phyloP scores from a whole-genome alignment of 495 filamentous ascomycete genomes.

The Melanomma pulvis-pyrius region DNA sequence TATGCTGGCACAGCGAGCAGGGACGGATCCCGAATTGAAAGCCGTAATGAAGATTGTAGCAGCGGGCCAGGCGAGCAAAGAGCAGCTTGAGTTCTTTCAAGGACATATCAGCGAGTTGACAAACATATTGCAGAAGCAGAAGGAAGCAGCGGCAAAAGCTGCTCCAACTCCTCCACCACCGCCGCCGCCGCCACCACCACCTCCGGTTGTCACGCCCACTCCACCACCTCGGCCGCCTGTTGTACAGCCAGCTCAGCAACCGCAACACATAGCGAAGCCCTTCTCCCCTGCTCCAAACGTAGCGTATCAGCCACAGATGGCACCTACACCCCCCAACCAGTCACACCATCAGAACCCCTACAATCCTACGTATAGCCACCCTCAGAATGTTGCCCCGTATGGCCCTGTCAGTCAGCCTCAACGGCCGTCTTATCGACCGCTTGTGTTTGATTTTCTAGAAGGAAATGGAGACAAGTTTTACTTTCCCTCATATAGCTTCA shows the following conservation, averaged over 20 bases:
- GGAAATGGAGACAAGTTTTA: constrained; percentile 81
- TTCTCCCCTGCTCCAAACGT: constrained; percentile 15
- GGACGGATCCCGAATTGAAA: constrained; percentile 83
- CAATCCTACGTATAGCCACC: constrained; percentile 8
- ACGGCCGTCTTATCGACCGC: constrained; percentile 60
- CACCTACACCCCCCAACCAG: constrained; percentile 12
- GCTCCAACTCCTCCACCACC: constrained; percentile 22
- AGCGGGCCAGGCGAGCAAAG: constrained; percentile 74
- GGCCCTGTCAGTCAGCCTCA: constrained; percentile 48
- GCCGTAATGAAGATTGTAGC: constrained; percentile 96
- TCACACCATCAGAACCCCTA: constrained; percentile 29
- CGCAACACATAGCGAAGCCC: constrained; percentile 8
- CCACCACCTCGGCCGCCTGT: constrained; percentile 14
- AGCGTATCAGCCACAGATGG: background rate
- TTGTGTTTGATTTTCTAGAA: constrained; percentile 82
- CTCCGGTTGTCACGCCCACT: background rate
- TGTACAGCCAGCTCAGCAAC: constrained; percentile 8
- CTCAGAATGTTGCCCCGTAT: constrained; percentile 16
- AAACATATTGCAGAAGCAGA: constrained; percentile 55
- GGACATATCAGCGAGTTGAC: constrained; percentile 90
- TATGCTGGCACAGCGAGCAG: constrained; percentile 83
- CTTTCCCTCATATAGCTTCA: constrained; percentile 82
- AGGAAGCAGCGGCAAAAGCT: constrained; percentile 26
- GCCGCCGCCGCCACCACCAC: constrained; percentile 11
- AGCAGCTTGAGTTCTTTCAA: constrained; percentile 87